Base-by-base conservation (phyloP, 2,329 filamentous ascomycete species). In the Nothophoma quercina region DNA sequence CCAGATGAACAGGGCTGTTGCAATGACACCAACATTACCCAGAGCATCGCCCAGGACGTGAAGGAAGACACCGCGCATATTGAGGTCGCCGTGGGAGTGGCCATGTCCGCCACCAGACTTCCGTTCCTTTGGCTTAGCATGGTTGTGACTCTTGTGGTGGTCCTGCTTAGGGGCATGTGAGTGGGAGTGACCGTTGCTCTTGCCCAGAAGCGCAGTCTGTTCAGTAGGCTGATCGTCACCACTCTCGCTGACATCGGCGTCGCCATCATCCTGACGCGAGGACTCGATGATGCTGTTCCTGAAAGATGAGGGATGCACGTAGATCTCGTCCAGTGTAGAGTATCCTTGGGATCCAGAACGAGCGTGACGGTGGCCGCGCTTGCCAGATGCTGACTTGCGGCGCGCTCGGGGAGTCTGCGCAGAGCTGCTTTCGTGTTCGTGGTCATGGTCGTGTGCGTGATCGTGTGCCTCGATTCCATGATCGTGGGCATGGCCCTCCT, bases 241-340 rank as follows among this genome's bases (percentile, higher is more conserved):
- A 44, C 81, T 79, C 21, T 83, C 83, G 3, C 85, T 81, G 13
- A 82, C 82, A 1, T 79, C 78, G 15, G 79, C 74, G 5, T 79
- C 82, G 4, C 81, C 78, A 30, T 84, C 85, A n/a, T 62, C 52
- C 36, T 86, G 79, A 42, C 85, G 84, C 54, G 87, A 88, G n/a
- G 90, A 91, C 29, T 88, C 88, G 60, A 98, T 96, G 63, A 99
- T 96, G 49, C 93, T 91, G 72, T 96, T 90, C 60, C 95, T 83
- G 79, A 98, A 92, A 58, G 88, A 93, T 19, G 91, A 89, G 2
- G 95, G 95, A 70, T 97, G 90, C 44, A 96, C 90, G 70, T 88
- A 90, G 62, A 96, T 84, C 46, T 86, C 83, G 21, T 87, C 88
- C 48, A 92, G 84, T 26, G 76, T 81, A 12, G 79, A 78, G 54